phyloP scores from a whole-genome alignment of 345 rosid species.

The Gossypium sturtianum region DNA sequence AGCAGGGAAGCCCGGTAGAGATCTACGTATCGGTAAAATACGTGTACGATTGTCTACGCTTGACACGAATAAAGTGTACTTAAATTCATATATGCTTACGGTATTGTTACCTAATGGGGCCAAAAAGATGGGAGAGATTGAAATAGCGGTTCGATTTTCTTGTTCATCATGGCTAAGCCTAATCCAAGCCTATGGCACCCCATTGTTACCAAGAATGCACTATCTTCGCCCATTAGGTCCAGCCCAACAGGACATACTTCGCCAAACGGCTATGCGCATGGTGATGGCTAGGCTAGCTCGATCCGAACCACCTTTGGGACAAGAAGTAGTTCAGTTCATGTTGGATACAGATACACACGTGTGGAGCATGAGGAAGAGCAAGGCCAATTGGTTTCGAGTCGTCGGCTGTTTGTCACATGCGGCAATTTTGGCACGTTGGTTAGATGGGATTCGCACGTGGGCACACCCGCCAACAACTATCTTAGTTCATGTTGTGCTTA shows the following conservation, averaged over 20 bases:
- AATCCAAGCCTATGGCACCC: conserved; percentile 65
- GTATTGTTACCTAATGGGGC: conserved; percentile 71
- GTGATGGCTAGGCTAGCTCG: conserved; percentile 62
- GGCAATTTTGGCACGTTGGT: conserved; percentile 60
- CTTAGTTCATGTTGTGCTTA: conserved; percentile 54
- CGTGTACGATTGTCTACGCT: conserved; percentile 75
- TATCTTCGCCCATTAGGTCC: conserved; percentile 67
- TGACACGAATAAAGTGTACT: conserved; percentile 67
- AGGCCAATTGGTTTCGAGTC: conserved; percentile 85
- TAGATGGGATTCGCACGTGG: conserved; percentile 72
- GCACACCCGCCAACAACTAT: conserved; percentile 65
- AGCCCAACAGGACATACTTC: conserved; percentile 71
- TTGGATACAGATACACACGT: conserved; percentile 74
- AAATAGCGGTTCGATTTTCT: conserved; percentile 74
- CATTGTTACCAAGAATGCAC: conserved; percentile 85
- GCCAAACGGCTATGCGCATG: conserved; percentile 83
- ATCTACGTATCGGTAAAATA: conserved; percentile 56
- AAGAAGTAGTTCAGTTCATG: conserved; percentile 82
- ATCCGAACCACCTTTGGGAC: conserved; percentile 82
- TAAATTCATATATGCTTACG: conserved; percentile 49
- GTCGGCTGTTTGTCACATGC: conserved; percentile 63
- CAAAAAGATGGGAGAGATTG: conserved; percentile 87
- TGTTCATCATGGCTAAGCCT: conserved; percentile 73
- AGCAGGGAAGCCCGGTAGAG: conserved; percentile 11
- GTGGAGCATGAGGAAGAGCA: conserved; percentile 94